phyloP scores from a whole-genome alignment of 106 monocot genomes.

The Acorus calamus region DNA sequence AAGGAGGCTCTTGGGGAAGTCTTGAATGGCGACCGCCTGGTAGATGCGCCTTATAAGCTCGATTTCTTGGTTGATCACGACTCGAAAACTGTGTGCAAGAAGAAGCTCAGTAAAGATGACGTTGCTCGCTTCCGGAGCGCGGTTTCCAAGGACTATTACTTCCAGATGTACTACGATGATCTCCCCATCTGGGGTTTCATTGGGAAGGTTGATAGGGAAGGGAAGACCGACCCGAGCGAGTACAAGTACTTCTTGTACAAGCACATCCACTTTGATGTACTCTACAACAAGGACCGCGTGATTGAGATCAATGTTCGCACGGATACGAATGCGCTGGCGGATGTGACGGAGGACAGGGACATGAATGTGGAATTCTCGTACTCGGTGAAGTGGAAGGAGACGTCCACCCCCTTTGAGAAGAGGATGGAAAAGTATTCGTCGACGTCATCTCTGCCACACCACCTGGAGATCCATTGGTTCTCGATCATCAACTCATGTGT shows the following conservation, averaged over 20 bases:
- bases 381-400: constrained; percentile 69
- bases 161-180: constrained; percentile 91
- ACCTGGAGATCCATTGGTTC: constrained; percentile 82
- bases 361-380: constrained; percentile 60
- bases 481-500: constrained; percentile 83
- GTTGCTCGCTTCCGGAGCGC: constrained; percentile 53
- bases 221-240: constrained; percentile 45
- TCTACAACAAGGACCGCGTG: constrained; percentile 60
- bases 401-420: constrained; percentile 54
- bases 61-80: constrained; percentile 49
- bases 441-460: constrained; percentile 51
- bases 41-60: constrained; percentile 83
- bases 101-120: constrained; percentile 47
- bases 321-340: constrained; percentile 36
- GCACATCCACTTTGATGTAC: constrained; percentile 62
- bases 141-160: constrained; percentile 69
- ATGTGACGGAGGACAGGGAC: constrained; percentile 62
- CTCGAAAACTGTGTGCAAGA: constrained; percentile 44
- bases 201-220: constrained; percentile 64
- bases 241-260: constrained; percentile 66
- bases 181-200: constrained; percentile 85
- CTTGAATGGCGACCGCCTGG: constrained; percentile 82
- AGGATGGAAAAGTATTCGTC: constrained; percentile 78
- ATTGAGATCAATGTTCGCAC: constrained; percentile 60
- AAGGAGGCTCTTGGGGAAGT: constrained; percentile 70